phyloP scores from a whole-genome alignment of 2,329 filamentous ascomycete genomes.

The Torrubiella hemipterigena region DNA sequence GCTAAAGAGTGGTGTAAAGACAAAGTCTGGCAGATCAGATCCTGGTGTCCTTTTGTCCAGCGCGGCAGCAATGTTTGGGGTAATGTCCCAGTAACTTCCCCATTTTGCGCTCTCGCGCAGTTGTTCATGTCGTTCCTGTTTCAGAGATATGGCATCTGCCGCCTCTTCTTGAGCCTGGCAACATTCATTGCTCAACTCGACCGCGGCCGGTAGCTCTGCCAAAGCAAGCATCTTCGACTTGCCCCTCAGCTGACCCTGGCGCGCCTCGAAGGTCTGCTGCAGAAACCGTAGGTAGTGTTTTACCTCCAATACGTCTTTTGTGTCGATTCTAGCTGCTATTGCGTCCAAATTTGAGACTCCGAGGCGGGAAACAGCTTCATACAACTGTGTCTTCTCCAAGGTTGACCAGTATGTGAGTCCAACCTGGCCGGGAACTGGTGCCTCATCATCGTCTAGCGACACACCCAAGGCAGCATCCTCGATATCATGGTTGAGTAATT shows the following conservation, averaged over 20 bases:
- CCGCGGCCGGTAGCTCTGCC: slow-evolving; percentile 56
- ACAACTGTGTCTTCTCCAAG: slow-evolving; percentile 60
- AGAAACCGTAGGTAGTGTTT: slow-evolving; percentile 57
- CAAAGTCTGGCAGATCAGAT: slow-evolving; percentile 18
- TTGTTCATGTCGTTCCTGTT: slow-evolving; percentile 53
- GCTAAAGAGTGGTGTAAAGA: slow-evolving; percentile 45
- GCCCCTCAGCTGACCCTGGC: slow-evolving; percentile 23
- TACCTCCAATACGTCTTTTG: slow-evolving; percentile 67
- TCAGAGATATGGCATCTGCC: slow-evolving; percentile 51
- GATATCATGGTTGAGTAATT: slow-evolving; percentile 45
- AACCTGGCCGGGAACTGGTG: slow-evolving; percentile 40
- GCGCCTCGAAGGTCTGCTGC: slow-evolving; percentile 31
- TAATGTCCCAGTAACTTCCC: slow-evolving; percentile 56
- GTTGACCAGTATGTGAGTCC: slow-evolving; percentile 60
- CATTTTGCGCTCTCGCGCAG: slow-evolving; percentile 46
- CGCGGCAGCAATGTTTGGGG: slow-evolving; percentile 20
- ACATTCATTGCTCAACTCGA: slow-evolving; percentile 58
- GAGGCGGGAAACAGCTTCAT: slow-evolving; percentile 49
- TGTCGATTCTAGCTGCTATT: slow-evolving; percentile 51
- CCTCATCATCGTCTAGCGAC: slow-evolving; percentile 16
- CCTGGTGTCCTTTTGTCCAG: slow-evolving; percentile 14
- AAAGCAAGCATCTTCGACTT: slow-evolving; percentile 23
- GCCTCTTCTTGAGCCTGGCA: slow-evolving; percentile 53
- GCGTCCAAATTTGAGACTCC: slow-evolving; percentile 49
- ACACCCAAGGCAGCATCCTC: slow-evolving; percentile 33